Conservation (phyloP, 1,284 basidiomycete species). For the Gastroboletus turbinatus region DNA sequence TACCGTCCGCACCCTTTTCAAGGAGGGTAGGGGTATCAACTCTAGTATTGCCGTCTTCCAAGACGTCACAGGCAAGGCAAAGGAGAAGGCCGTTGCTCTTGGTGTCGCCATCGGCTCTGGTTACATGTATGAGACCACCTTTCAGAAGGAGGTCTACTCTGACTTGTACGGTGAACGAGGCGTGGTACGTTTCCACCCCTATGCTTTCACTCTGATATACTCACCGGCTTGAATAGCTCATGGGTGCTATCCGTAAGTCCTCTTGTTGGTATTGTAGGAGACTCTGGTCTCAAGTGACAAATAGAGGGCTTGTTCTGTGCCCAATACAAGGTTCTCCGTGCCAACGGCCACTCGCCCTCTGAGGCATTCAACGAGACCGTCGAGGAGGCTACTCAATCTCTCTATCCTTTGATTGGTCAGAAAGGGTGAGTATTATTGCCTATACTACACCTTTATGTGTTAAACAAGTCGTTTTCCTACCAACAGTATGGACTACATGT, state of each 20-base stretch:
- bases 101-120: slow-evolving; percentile 96
- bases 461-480: neutral
- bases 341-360: slow-evolving; percentile 96
- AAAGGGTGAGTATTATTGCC: slow-evolving; percentile 63
- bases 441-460: neutral
- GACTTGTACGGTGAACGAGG: slow-evolving; percentile 99
- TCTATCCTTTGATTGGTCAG: slow-evolving; percentile 95
- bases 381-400: slow-evolving; percentile 97
- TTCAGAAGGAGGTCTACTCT: slow-evolving; percentile 99
- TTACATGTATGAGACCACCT: slow-evolving; percentile 98
- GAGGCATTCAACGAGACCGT: slow-evolving; percentile 99
- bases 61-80: slow-evolving; percentile 96
- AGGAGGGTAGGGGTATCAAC: slow-evolving; percentile 99
- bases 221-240: slow-evolving; percentile 58
- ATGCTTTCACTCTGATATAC: neutral
- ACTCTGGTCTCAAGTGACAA: slow-evolving; percentile 18
- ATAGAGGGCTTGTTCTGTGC: slow-evolving; percentile 97
- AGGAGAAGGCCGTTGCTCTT: slow-evolving; percentile 95
- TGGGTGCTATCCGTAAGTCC: slow-evolving; percentile 93
- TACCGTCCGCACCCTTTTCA: slow-evolving; percentile 99
- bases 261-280: neutral
- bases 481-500: slow-evolving; percentile 98
- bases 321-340: slow-evolving; percentile 98
- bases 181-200: slow-evolving; percentile 65
- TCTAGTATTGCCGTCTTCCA: slow-evolving; percentile 86